A percentile compares a stretch with the other conserved stretches of the same genome.
Evolutionary conservation across 2,329 filamentous ascomycete species (phyloP).

Genomic region (Fusarium azukiicola): DNA sequence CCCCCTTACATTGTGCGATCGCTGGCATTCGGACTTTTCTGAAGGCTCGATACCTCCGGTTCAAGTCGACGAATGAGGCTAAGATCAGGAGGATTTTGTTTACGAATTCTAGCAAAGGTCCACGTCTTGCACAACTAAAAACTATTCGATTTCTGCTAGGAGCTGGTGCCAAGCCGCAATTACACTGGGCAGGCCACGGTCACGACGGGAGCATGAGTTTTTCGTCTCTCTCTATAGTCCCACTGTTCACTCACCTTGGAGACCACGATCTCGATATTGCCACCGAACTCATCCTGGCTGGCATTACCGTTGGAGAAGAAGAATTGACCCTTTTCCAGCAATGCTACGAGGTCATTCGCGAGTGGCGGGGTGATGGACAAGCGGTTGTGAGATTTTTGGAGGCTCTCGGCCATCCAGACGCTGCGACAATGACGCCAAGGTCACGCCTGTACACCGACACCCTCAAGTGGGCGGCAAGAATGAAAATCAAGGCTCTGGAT

Average conservation of each 20-base stretch:
- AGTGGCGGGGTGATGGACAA: no score
- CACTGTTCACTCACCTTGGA: background rate
- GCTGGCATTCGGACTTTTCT: background rate
- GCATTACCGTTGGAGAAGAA: background rate
- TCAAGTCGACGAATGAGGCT: no score
- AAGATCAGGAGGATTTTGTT: no score
- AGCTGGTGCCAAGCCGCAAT: background rate
- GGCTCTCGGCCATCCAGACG: background rate
- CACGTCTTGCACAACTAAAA: background rate
- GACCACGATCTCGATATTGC: background rate
- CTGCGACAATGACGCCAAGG: background rate
- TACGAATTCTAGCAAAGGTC: no score
- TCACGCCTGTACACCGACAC: background rate
- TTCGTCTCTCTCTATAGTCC: background rate
- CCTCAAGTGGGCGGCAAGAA: background rate
- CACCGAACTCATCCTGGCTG: constrained; percentile 6
- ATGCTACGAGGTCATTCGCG: rapidly evolving
- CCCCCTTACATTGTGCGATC: constrained; percentile 27
- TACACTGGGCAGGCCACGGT: background rate
- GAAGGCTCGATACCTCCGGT: no score
- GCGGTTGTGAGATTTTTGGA: background rate
- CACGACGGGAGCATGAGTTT: no score
- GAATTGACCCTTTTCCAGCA: background rate
- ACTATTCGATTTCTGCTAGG: constrained; percentile 13
- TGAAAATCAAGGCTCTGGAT: background rate